Percentiles rank a stretch among this genome's conserved stretches.
Evolutionary conservation across 768 basidiomycete genomes (phyloP).

Genomic region (Hypholoma fasciculare): DNA sequence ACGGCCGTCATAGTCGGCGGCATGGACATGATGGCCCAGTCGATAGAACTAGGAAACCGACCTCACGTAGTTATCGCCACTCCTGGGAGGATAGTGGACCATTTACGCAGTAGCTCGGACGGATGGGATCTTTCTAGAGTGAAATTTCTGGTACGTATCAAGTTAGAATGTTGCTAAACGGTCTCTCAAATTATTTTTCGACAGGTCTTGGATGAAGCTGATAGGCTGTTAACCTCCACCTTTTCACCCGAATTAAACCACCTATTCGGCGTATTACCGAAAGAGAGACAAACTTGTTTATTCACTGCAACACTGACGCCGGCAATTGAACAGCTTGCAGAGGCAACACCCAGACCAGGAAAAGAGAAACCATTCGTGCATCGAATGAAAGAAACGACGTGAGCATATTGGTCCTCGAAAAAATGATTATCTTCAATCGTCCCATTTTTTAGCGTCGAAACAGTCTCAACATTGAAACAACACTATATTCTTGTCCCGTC

Average conservation of each 20-base stretch:
- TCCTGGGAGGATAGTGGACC: slow-evolving; percentile 92
- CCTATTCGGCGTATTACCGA: slow-evolving; percentile 76
- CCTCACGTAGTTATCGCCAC: slow-evolving; percentile 97
- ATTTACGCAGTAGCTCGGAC: slow-evolving; percentile 72
- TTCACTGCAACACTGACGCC: slow-evolving; percentile 95
- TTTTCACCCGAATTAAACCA: slow-evolving; percentile 85
- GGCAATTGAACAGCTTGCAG: slow-evolving; percentile 77
- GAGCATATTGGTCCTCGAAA: background rate
- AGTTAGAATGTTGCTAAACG: background rate
- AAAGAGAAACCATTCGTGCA: slow-evolving; percentile 89
- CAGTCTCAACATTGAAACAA: slow-evolving; percentile 86
- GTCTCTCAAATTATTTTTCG: background rate
- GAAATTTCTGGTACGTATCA: slow-evolving; percentile 71
- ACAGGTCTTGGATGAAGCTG: slow-evolving; percentile 95
- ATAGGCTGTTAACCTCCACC: slow-evolving; percentile 85
- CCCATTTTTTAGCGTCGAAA: slow-evolving; percentile 65
- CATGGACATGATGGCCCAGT: slow-evolving; percentile 98
- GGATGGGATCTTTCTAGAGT: slow-evolving; percentile 87
- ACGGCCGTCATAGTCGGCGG: slow-evolving; percentile 94
- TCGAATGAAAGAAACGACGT: slow-evolving; percentile 68
- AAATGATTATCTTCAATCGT: background rate
- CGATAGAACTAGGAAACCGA: slow-evolving; percentile 77
- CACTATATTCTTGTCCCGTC: slow-evolving; percentile 91
- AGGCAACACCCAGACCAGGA: slow-evolving; percentile 72
- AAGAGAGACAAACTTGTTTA: slow-evolving; percentile 90